These are phyloP conservation scores for Alternaria atra DNA, from an alignment of 2,329 filamentous ascomycete genomes.

Conservation along the genomic window DNA sequence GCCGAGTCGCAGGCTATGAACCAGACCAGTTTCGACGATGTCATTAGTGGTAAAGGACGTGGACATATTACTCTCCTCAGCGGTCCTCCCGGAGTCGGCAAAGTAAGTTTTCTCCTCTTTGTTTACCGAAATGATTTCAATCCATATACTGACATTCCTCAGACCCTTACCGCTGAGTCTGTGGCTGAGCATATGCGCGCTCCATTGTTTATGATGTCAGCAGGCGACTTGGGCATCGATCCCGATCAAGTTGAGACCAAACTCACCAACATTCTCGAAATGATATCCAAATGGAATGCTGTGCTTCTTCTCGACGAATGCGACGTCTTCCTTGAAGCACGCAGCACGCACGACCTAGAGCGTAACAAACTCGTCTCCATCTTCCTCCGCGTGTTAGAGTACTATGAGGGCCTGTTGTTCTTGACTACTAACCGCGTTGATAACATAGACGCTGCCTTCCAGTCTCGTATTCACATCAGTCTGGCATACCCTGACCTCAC, in stretches of 20 bases:
- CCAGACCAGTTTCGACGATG: constrained; percentile 77
- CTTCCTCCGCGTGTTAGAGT: constrained; percentile 42
- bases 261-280: constrained; percentile 58
- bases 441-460: constrained; percentile 40
- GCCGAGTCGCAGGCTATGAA: constrained; percentile 83
- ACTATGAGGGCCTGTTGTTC: constrained; percentile 44
- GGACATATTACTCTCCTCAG: constrained; percentile 83
- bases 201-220: constrained; percentile 82
- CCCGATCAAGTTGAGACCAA: constrained; percentile 56
- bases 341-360: constrained; percentile 43
- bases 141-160: not conserved
- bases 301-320: constrained; percentile 68
- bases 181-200: constrained; percentile 85
- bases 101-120: constrained; percentile 47
- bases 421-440: constrained; percentile 46
- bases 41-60: constrained; percentile 77
- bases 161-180: constrained; percentile 82
- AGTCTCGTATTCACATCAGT: constrained; percentile 41
- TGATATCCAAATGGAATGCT: constrained; percentile 61
- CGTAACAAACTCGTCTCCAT: constrained; percentile 51
- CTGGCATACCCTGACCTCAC: constrained; percentile 36
- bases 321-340: constrained; percentile 67
- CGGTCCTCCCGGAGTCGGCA: constrained; percentile 85
- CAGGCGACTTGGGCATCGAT: constrained; percentile 66
- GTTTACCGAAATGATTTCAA: not conserved